Base-by-base conservation (phyloP, 805 yeast species). In the Ascoidea asiatica region DNA sequence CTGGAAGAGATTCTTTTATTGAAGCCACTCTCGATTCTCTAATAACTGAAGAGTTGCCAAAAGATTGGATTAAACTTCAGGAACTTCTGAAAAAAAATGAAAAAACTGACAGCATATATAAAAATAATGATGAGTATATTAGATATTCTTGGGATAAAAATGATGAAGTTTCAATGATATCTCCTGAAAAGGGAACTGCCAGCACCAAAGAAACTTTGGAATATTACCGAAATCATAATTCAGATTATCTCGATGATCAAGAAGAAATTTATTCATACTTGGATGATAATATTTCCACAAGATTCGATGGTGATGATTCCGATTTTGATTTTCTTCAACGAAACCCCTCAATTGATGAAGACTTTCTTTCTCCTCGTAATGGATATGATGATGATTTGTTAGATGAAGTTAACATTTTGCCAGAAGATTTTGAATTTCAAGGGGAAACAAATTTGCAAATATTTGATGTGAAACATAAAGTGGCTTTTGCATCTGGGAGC, bases 341-440 rank as follows among this genome's bases (percentile, higher is more conserved):
- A 5, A 21, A 5, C 8, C 22, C n/a, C 19, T 38, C 39, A 8
- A 17, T 15, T 21, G 19, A 42, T 19, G 43, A 44, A 19, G 46
- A 44, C 17, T 44, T 50, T 35, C 38, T 20, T 18, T 21, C 42
- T 18, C 8, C 42, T 15, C 11, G 19, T 13, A 48, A 46, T 19
- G 44, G 37, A 19, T 39, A 47, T 17, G 54, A 54, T 40, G 61
- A 56, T 38, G 54, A 59, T 2, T 39, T 60, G 45, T 44, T 64
- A 15, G 67, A 63, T 47, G 68, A 64, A 46, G 53, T 62, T 22
- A 64, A 64, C 41, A 51, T 49, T 33, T 45, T 64, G 4, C 67
- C 67, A 1, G 67, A 61, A 43, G 69, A 64, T 45, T 62, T 47
- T 43, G 66, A 61, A 5, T 55, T 55, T 47, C 56, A 54, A 3